phyloP scores from a whole-genome alignment of 331 rosid species.

The Quercus phellos region DNA sequence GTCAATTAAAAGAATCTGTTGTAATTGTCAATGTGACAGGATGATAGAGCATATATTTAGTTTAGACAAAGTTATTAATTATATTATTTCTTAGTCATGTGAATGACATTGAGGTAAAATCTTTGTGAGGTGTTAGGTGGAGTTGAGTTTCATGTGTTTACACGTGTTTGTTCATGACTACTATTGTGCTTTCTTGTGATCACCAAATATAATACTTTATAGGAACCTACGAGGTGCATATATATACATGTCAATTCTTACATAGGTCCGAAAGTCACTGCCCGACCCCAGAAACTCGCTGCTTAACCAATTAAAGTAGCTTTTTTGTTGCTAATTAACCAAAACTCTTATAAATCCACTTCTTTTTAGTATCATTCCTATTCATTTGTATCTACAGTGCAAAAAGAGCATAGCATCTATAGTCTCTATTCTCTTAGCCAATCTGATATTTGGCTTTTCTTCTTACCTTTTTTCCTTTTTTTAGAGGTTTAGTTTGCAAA shows the following conservation, averaged over 20 bases:
- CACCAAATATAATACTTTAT: too few species aligned
- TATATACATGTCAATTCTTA: too few species aligned
- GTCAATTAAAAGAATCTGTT: neutral
- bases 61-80: neutral
- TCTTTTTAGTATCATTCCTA: neutral
- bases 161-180: too few species aligned
- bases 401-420: too few species aligned
- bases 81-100: neutral
- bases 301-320: neutral
- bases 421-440: neutral
- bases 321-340: neutral
- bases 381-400: too few species aligned
- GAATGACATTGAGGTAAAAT: neutral
- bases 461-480: neutral
- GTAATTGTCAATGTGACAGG: constrained; percentile 6
- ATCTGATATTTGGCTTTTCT: neutral
- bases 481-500: neutral
- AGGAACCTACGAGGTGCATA: too few species aligned
- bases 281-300: neutral
- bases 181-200: too few species aligned
- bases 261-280: too few species aligned
- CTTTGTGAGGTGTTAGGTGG: too few species aligned
- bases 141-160: too few species aligned
- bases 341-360: neutral
- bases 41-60: constrained; percentile 1